These are phyloP conservation scores for Mesostigma viride DNA, from an alignment of 139 green algal genomes.

Conservation along the genomic window DNA sequence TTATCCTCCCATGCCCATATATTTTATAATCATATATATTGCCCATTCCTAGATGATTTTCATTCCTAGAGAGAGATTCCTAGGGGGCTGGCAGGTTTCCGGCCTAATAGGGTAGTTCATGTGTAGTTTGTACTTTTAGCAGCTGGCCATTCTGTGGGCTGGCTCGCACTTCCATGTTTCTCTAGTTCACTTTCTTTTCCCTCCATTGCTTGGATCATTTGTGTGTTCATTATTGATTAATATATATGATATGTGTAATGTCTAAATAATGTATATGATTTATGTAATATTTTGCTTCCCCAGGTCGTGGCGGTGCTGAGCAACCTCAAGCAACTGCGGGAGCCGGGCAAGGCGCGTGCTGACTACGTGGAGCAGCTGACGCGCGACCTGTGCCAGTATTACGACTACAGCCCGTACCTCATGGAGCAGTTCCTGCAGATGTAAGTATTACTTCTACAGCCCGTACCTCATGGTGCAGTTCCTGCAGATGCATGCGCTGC, in stretches of 20 bases:
- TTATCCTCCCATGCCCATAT: no score
- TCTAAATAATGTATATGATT: no score
- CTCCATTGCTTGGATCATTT: neutral
- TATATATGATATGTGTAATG: no score
- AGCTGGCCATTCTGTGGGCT: no score
- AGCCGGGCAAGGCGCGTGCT: conserved; percentile 33
- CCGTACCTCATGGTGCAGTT: conserved; percentile 78
- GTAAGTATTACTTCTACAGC: conserved; percentile 97
- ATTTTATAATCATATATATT: no score
- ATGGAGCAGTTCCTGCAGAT: conserved; percentile 62
- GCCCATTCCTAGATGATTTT: no score
- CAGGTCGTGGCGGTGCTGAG: conserved; percentile 60
- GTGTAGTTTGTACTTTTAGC: no score
- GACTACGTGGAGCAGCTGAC: conserved; percentile 77
- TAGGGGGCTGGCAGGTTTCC: no score
- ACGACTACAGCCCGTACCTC: conserved; percentile 96
- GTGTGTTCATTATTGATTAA: neutral
- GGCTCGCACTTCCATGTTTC: neutral
- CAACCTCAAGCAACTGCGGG: conserved; percentile 55
- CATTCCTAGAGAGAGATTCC: no score
- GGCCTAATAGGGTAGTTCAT: no score
- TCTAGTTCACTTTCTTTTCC: neutral
- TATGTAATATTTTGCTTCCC: no score
- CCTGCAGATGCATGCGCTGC: conserved; percentile 68
- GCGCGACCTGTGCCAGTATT: conserved; percentile 75